Evolutionary conservation across 1,284 basidiomycete species (phyloP), one percentile per base, ranked within the genome.

Genomic region (Anthracocystis panici-leucophaei): DNA sequence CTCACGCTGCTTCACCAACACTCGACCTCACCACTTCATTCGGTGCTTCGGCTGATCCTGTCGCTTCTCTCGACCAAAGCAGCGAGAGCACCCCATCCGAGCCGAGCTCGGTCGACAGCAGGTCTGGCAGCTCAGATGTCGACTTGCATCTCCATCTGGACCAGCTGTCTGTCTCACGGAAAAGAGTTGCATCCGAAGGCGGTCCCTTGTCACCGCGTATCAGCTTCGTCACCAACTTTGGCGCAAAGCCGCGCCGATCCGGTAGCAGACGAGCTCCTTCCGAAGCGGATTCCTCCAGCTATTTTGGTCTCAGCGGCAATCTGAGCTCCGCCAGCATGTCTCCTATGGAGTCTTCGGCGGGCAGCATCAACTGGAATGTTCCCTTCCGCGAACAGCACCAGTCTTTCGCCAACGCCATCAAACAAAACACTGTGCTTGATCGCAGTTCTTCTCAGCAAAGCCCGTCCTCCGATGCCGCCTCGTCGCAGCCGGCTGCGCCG

Each of bases 171-270:
- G 31, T 56, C 9, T 29, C 56, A 1, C 63, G 41, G 46, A 60
- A 33, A 12, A 20, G 62, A 20, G 20, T 35, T 10, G 23, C 61
- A 2, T 64, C 70, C 7, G 58, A 60, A 21, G 57, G 50, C 5
- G 53, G 31, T 14, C 21, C 53, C 1, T 6, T 7, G 4, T 67
- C 61, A 35, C 70, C 70, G 1, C 51, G 61, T 8, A 42, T 73
- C 31, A 67, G 52, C 55, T 73, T 73, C 46, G 45, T 57, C 46
- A 73, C 70, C 50, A 73, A 25, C 53, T 73, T 73, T 23, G 70
- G 70, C 5, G 65, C 70, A 9, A 73, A 61, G 45, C 29, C 23
- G 20, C 60, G 57, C 25, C 57, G 55, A 31, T 64, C 70, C 6
- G 52, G 70, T 44, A 73, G 61, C 41, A 31, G 57, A 41, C 51